Percentiles rank a stretch among this genome's conserved stretches.
Conservation (phyloP, 129 eudicot species). For the Escallonia rubra region DNA sequence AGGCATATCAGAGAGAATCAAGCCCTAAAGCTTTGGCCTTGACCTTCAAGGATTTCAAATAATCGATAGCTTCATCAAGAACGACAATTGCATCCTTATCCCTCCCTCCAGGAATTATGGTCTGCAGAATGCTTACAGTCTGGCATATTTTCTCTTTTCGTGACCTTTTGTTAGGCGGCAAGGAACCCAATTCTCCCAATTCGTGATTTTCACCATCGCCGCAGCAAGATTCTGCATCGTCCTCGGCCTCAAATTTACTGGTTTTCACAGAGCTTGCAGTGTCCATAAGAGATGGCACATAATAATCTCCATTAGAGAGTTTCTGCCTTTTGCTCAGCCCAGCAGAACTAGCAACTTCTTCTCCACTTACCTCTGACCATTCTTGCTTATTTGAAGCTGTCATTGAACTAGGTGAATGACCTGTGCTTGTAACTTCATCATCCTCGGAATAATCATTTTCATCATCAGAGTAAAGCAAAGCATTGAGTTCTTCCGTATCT, state of each 20-base stretch:
- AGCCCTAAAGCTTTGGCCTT: conserved; percentile 67
- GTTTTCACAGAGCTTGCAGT: conserved; percentile 44
- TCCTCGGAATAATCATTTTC: conserved; percentile 45
- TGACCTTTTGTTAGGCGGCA: conserved; percentile 27
- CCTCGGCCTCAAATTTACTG: conserved; percentile 21
- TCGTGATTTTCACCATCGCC: conserved; percentile 21
- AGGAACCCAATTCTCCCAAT: conserved; percentile 16
- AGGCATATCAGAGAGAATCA: conserved; percentile 29
- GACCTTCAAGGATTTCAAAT: conserved; percentile 57
- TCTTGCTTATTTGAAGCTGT: conserved; percentile 28
- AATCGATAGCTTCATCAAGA: conserved; percentile 78
- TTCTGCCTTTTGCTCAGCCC: conserved; percentile 48
- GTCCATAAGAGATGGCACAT: conserved; percentile 26
- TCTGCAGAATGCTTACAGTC: conserved; percentile 54
- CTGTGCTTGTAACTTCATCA: conserved; percentile 77
- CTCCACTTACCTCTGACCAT: conserved; percentile 30
- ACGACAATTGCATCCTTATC: conserved; percentile 64
- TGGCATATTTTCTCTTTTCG: conserved; percentile 52
- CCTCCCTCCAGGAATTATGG: conserved; percentile 60
- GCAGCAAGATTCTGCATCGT: conserved; percentile 56
- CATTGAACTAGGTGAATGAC: conserved; percentile 67
- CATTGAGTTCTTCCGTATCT: conserved; percentile 75
- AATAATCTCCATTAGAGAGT: conserved; percentile 21
- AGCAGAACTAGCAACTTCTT: conserved; percentile 67
- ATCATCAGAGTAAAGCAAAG: conserved; percentile 71